These are phyloP conservation scores for Polytrichum formosum DNA, from an alignment of 225 moss, liverwort and hornwort species.

Conservation along the genomic window DNA sequence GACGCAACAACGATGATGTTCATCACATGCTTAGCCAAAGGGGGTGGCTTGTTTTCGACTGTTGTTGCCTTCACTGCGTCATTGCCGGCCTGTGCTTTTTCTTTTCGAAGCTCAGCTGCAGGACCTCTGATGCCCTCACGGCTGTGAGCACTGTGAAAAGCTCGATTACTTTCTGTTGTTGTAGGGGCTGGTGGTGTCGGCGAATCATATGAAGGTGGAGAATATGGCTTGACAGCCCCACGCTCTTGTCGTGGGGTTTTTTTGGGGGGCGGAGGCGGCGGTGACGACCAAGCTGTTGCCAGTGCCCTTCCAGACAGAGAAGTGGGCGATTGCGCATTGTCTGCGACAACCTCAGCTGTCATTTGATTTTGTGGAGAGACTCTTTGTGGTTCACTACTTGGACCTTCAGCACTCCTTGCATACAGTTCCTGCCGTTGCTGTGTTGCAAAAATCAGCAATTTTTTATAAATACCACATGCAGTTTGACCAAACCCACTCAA, in stretches of 20 bases:
- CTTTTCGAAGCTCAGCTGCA: neutral
- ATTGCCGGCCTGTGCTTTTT: slow-evolving; percentile 1
- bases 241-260: slow-evolving; percentile 1
- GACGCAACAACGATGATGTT: slow-evolving; percentile 43
- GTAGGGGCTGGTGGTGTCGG: slow-evolving; percentile 12
- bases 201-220: slow-evolving; percentile 5
- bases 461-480: neutral
- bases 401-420: slow-evolving; percentile 5
- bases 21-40: slow-evolving; percentile 48
- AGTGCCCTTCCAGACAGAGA: slow-evolving; percentile 13
- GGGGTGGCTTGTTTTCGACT: slow-evolving; percentile 23
- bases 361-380: neutral
- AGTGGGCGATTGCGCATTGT: neutral
- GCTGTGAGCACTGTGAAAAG: slow-evolving; percentile 11
- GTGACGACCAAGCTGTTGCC: slow-evolving; percentile 30
- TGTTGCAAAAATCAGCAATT: neutral
- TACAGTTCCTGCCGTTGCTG: slow-evolving; percentile 37
- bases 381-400: neutral
- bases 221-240: slow-evolving; percentile 20
- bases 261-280: slow-evolving; percentile 9
- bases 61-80: slow-evolving; percentile 5
- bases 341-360: neutral
- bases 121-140: slow-evolving; percentile 1
- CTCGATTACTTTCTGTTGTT: slow-evolving; percentile 7
- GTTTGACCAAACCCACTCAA: neutral